Evolutionary conservation across 208 protist genomes (phyloP), one percentile per base, ranked within the genome.

Genomic region (Sergeia podlipaevii): DNA sequence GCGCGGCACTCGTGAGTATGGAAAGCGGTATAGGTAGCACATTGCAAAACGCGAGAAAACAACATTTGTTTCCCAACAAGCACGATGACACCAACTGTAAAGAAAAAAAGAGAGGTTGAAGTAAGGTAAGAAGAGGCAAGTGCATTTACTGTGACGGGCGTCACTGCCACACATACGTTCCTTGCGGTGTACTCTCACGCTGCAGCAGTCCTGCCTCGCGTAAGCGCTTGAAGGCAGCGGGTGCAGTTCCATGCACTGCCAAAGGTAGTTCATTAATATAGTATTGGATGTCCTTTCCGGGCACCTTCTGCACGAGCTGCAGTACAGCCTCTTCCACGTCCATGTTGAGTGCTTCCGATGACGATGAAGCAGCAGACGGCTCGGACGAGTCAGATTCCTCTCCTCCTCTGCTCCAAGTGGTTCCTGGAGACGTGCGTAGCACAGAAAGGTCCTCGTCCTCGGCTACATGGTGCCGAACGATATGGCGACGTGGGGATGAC

Each of bases 391-490:
- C 60, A 4, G 45, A 32, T n/a, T 34, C 39, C 32, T 53, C 30
- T 55, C 56, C 21, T 38, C 50, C 10, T 11, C 42, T 21, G 33
- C 41, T 30, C 50, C 36, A 18, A 23, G 30, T 34, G 8, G 47
- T 26, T n/a, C 3, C 39, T 1, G 3, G 20, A 1, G 18, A 6
- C 11, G 23, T 11, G 13, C 18, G 65, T 33, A 94, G 73, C 2
- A 91, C 38, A 20, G 71, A 83, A 29, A 94, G 56, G 29, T 94
- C 83, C 55, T 91, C 83, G 23, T 94, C 87, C 29, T 85, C 77
- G 1, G 74, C 26, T 45, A 82, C 63, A 65, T 94, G 87, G 0
- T 21, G 69, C 8, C 64, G 59, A 27, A 89, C 85, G 18, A 36
- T 11, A 50, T 94, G 86, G 29, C 54, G 58, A 1, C 62, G 68